Evolutionary conservation across 805 yeast species (phyloP).

Genomic region (Saccharomycopsis selenospora): DNA sequence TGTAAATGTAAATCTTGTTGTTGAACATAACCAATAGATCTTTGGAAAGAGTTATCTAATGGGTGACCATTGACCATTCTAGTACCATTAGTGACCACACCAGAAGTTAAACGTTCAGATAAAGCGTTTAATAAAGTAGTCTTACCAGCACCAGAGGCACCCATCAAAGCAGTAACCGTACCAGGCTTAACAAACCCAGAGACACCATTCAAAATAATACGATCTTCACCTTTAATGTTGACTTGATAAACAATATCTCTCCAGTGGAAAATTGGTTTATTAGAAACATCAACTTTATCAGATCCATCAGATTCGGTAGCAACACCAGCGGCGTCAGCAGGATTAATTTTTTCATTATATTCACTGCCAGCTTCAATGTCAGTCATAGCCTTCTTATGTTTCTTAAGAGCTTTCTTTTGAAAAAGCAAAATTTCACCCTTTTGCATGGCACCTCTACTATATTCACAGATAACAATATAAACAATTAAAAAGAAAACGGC

Average conservation of each 20-base stretch:
- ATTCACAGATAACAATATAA: constrained; percentile 45
- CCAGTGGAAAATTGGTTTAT: constrained; percentile 61
- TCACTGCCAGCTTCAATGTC: constrained; percentile 23
- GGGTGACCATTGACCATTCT: constrained; percentile 64
- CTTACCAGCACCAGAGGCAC: constrained; percentile 84
- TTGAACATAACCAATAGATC: constrained; percentile 75
- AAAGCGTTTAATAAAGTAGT: constrained; percentile 69
- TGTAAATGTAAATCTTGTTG: constrained; percentile 73
- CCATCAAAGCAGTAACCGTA: constrained; percentile 76
- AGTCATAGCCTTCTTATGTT: constrained; percentile 30
- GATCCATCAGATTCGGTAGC: constrained; percentile 8
- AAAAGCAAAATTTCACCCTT: constrained; percentile 58
- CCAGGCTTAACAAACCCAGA: constrained; percentile 78
- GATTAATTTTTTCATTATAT: constrained; percentile 21
- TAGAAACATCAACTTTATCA: constrained; percentile 14
- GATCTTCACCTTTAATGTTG: constrained; percentile 50
- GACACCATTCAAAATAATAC: constrained; percentile 44
- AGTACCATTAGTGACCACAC: constrained; percentile 59
- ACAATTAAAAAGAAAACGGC: constrained; percentile 42
- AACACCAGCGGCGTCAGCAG: constrained; percentile 26
- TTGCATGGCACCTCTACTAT: constrained; percentile 45
- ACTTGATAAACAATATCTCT: constrained; percentile 59
- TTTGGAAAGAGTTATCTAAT: constrained; percentile 58
- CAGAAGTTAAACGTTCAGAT: constrained; percentile 63
- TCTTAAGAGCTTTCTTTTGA: constrained; percentile 35